Evolutionary conservation across 345 rosid species (phyloP), one percentile per base, ranked within the genome.

Genomic region (Syzygium grande): DNA sequence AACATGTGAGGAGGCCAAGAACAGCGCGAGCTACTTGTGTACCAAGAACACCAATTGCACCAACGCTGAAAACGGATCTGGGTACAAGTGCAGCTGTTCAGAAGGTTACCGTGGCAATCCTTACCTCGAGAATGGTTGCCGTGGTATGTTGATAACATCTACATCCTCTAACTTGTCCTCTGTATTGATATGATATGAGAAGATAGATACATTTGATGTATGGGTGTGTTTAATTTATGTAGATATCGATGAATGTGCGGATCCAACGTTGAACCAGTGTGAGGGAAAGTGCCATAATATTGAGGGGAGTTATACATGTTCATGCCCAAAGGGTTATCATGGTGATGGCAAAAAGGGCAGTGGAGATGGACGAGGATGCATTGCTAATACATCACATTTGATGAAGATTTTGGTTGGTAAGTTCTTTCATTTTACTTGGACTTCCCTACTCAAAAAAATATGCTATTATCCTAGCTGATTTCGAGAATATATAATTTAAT

Each of bases 91-190:
- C 85, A 87, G 34, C 30, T 90, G 91, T 51, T 7, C 4, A 34
- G 30, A 88, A 2, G 91, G 90, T 30, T 90, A 86, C 51, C 6
- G 34, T n/a, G 91, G 91, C 43, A 90, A 90, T 59, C 90, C 90
- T 9, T n/a, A 27, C 65, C 83, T 90, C 83, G 8, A 73, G 43
- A 38, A n/a, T n/a, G 86, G 87, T 25, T 85, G 86, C 73, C 86
- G 34, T 49, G 88, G 91, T 84, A 88, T 9, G 25, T 25, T 17
- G 46, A 52, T 21, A 5, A 34, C 8, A 52, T 54, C 25, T 0
- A 22, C 22, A 7, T 52, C 14, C 41, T 85, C 12, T 84, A 11
- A 23, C 41, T 29, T 29, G 30, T 19, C 51, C 25, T 16, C 54
- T 23, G 13, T 21, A 16, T 23, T 27, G n/a, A 23, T 22, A 8